These are phyloP conservation scores for Maudiozyma serrabonitensis DNA, from an alignment of 805 yeast species.

Conservation along the genomic window DNA sequence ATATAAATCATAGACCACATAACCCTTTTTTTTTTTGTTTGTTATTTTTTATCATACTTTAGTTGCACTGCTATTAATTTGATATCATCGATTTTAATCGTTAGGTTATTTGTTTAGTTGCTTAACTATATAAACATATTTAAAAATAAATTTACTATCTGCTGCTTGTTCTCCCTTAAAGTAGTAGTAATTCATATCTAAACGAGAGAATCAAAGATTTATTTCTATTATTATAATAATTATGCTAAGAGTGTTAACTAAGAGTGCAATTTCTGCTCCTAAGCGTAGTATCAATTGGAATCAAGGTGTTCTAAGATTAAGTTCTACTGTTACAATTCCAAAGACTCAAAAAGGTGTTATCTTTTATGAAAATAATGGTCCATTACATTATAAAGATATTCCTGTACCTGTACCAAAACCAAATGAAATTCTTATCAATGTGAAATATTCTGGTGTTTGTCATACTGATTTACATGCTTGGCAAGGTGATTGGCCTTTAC, in stretches of 20 bases:
- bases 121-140: too few relatives aligned
- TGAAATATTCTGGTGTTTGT: slow-evolving; percentile 67
- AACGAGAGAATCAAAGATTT: background rate
- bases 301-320: slow-evolving; percentile 13
- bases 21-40: too few relatives aligned
- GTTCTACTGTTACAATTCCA: slow-evolving; percentile 32
- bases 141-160: too few relatives aligned
- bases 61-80: too few relatives aligned
- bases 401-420: slow-evolving; percentile 55
- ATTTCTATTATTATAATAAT: background rate
- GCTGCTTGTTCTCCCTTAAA: too few relatives aligned
- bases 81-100: too few relatives aligned
- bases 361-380: slow-evolving; percentile 36
- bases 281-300: background rate
- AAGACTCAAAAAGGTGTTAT: slow-evolving; percentile 42
- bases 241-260: slow-evolving; percentile 11
- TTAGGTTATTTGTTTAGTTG: too few relatives aligned
- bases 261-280: background rate
- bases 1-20: too few relatives aligned
- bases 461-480: slow-evolving; percentile 70
- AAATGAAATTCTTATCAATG: slow-evolving; percentile 53
- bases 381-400: slow-evolving; percentile 40
- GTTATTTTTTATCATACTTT: too few relatives aligned
- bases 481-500: slow-evolving; percentile 65
- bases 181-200: background rate